A percentile compares a stretch with the other conserved stretches of the same genome.
Conservation (phyloP, 2,329 filamentous ascomycete genomes). For the Clonostachys rhizophaga region DNA sequence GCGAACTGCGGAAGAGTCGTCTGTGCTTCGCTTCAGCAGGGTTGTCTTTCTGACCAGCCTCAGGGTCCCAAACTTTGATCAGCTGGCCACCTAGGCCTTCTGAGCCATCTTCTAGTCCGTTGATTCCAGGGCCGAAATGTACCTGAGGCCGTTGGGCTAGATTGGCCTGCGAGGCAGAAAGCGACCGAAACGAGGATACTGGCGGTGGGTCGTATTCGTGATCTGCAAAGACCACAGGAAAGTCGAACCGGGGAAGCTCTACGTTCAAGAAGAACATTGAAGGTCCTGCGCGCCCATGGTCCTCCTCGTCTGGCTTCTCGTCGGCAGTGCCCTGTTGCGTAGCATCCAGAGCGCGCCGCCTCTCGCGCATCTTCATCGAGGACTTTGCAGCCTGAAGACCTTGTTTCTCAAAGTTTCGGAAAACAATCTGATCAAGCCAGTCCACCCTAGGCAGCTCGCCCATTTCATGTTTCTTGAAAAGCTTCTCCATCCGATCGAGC, state of each 20-base stretch:
- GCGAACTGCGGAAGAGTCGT: conserved; percentile 82
- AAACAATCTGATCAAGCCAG: conserved; percentile 94
- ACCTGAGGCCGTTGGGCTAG: conserved; percentile 81
- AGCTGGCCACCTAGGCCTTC: conserved; percentile 53
- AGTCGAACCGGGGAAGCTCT: conserved; percentile 91
- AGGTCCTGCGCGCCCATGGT: conserved; percentile 37
- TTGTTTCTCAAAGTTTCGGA: conserved; percentile 80
- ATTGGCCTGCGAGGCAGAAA: conserved; percentile 54
- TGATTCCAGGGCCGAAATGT: conserved; percentile 85
- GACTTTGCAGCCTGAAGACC: conserved; percentile 60
- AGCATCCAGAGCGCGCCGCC: conserved; percentile 33
- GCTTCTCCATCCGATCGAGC: conserved; percentile 78
- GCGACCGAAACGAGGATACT: conserved; percentile 67
- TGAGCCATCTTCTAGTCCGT: conserved; percentile 53
- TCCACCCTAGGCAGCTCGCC: conserved; percentile 89
- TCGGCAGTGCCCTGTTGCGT: conserved; percentile 26
- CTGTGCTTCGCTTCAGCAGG: conserved; percentile 94
- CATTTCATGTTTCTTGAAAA: conserved; percentile 98
- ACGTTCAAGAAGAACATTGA: conserved; percentile 79
- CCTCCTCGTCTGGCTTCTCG: conserved; percentile 17
- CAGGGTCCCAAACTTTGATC: conserved; percentile 87
- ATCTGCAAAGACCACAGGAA: conserved; percentile 91
- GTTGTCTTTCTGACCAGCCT: conserved; percentile 84
- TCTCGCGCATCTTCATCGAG: conserved; percentile 54
- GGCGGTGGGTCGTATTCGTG: conserved; percentile 86